phyloP scores from a whole-genome alignment of 192 early-diverging fungal species.

The Coemansia sp. region DNA sequence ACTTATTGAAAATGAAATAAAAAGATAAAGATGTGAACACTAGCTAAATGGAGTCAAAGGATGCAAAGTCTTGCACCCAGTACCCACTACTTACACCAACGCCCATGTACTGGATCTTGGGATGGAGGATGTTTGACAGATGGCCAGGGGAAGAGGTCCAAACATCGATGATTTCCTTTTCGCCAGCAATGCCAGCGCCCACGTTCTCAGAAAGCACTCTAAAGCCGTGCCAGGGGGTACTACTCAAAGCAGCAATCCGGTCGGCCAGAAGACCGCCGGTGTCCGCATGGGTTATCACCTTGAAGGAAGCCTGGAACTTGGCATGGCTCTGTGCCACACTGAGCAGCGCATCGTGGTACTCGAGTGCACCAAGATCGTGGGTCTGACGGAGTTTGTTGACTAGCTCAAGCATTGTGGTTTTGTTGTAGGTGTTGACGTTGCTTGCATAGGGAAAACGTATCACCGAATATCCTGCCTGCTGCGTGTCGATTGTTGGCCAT shows the following conservation, averaged over 20 bases:
- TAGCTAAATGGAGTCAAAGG: not conserved
- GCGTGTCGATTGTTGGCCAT: slow-evolving; percentile 12
- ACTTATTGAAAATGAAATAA: not conserved
- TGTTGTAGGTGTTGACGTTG: slow-evolving; percentile 21
- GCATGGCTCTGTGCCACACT: slow-evolving; percentile 33
- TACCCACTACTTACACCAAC: slow-evolving; percentile 37
- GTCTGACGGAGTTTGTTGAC: slow-evolving; percentile 31
- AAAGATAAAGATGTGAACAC: not conserved
- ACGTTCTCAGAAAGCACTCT: slow-evolving; percentile 43
- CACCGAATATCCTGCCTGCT: slow-evolving; percentile 15
- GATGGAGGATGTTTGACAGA: slow-evolving; percentile 40
- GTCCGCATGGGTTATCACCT: slow-evolving; percentile 40
- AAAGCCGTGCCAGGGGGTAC: slow-evolving; percentile 11
- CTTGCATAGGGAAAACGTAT: slow-evolving; percentile 25
- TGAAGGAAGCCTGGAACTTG: slow-evolving; percentile 28
- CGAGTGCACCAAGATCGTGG: slow-evolving; percentile 18
- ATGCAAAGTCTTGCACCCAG: slow-evolving; percentile 52
- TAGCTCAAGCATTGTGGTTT: slow-evolving; percentile 43
- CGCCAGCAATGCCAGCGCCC: slow-evolving; percentile 35
- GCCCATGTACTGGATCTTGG: slow-evolving; percentile 38
- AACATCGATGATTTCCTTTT: slow-evolving; percentile 28
- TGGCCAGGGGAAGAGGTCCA: slow-evolving; percentile 42
- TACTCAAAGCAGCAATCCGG: slow-evolving; percentile 25
- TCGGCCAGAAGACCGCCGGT: slow-evolving; percentile 33
- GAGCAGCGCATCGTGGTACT: slow-evolving; percentile 25